Evolutionary conservation across 1,139 yeast species (phyloP).

Genomic region (Debaryomyces sp.): DNA sequence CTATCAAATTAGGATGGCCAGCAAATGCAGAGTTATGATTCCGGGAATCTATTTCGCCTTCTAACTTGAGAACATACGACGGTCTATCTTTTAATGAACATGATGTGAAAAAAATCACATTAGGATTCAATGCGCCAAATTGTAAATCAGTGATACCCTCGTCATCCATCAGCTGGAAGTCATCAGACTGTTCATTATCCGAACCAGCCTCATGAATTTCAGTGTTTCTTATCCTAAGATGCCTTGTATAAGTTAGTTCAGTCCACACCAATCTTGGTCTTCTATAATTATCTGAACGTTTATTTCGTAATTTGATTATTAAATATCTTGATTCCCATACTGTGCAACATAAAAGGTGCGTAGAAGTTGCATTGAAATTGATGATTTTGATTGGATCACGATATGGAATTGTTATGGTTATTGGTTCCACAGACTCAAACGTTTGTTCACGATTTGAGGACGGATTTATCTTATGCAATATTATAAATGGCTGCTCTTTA

Average conservation of each 20-base stretch:
- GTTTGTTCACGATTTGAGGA: slow-evolving; percentile 15
- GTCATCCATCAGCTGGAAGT: slow-evolving; percentile 57
- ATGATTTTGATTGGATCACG: slow-evolving; percentile 80
- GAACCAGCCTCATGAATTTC: slow-evolving; percentile 22
- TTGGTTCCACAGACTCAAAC: slow-evolving; percentile 50
- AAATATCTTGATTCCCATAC: slow-evolving; percentile 79
- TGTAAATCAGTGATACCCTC: slow-evolving; percentile 89
- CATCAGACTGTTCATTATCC: slow-evolving; percentile 23
- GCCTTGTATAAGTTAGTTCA: slow-evolving; percentile 26
- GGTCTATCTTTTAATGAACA: slow-evolving; percentile 42
- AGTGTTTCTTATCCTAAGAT: slow-evolving; percentile 16
- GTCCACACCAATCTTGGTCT: slow-evolving; percentile 67
- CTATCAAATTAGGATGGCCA: neutral
- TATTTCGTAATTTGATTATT: slow-evolving; percentile 63
- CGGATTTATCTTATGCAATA: slow-evolving; percentile 55
- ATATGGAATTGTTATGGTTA: slow-evolving; percentile 81
- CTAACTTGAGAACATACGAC: slow-evolving; percentile 38
- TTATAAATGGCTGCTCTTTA: slow-evolving; percentile 78
- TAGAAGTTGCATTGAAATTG: slow-evolving; percentile 69
- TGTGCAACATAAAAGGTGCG: slow-evolving; percentile 79
- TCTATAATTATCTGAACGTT: slow-evolving; percentile 33
- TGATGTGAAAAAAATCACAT: slow-evolving; percentile 39
- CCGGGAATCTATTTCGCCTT: slow-evolving; percentile 38
- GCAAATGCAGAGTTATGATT: slow-evolving; percentile 6
- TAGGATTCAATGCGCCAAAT: slow-evolving; percentile 47